Evolutionary conservation across 345 rosid genomes (phyloP).

Genomic region (Leavenworthia alabamica): DNA sequence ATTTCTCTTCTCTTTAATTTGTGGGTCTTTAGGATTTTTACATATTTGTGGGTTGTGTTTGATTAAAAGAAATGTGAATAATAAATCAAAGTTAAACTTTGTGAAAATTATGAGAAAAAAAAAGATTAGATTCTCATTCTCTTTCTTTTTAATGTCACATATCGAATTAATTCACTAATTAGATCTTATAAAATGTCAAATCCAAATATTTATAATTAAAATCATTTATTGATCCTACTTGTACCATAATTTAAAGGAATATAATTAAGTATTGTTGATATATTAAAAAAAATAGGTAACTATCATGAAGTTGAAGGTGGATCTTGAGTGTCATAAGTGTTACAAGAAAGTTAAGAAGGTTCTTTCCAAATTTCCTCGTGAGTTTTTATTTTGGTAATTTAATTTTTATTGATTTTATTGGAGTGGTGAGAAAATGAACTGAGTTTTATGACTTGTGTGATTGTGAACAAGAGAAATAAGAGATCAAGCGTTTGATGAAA

Average conservation of each 20-base stretch:
- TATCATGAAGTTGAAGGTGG: constrained; percentile 58
- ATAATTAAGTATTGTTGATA: background rate
- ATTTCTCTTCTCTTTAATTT: background rate
- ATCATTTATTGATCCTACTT: background rate
- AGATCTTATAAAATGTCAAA: constrained; percentile 10
- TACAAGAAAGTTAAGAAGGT: constrained; percentile 64
- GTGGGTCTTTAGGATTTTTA: background rate
- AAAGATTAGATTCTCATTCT: constrained; percentile 8
- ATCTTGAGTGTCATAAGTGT: constrained; percentile 63
- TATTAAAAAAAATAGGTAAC: constrained; percentile 44
- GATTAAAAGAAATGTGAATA: constrained; percentile 14
- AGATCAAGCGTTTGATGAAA: constrained; percentile 59
- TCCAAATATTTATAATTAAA: too few species aligned
- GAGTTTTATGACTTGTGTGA: constrained; percentile 35
- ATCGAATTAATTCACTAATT: constrained; percentile 20
- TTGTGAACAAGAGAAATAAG: constrained; percentile 63
- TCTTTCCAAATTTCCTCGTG: constrained; percentile 65
- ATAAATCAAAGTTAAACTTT: background rate
- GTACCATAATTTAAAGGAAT: too few species aligned
- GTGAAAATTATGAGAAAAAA: too few species aligned
- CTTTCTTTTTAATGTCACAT: constrained; percentile 27
- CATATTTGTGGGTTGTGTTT: constrained; percentile 14
- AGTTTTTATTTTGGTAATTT: constrained; percentile 29
- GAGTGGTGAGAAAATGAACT: constrained; percentile 25
- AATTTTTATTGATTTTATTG: background rate